phyloP scores from a whole-genome alignment of 2,329 filamentous ascomycete genomes.

The Pyrenochaeta sp. region DNA sequence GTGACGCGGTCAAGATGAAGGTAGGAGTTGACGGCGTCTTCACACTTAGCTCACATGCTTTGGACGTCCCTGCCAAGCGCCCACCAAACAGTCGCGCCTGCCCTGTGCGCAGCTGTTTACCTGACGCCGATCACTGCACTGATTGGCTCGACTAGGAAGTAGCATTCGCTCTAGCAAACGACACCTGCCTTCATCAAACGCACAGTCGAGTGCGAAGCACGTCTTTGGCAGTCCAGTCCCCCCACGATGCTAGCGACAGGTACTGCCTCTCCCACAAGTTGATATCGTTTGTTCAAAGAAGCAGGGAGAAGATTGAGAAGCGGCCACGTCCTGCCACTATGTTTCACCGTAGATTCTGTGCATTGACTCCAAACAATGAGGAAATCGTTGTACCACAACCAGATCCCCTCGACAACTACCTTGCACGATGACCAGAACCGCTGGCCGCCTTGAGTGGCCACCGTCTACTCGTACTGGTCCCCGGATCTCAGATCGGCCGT shows the following conservation, averaged over 20 bases:
- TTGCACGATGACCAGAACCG: neutral
- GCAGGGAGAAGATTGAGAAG: neutral
- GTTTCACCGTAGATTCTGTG: neutral
- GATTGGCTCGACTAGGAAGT: neutral
- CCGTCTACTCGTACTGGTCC: neutral
- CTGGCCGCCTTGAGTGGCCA: neutral
- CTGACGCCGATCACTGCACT: constrained; percentile 6
- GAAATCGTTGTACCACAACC: neutral
- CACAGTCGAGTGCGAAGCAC: neutral
- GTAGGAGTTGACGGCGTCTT: constrained; percentile 1
- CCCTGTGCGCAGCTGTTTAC: constrained; percentile 3
- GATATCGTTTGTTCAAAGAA: neutral
- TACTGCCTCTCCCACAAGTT: neutral
- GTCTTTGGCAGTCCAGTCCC: neutral
- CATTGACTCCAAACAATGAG: neutral
- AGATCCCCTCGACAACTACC: neutral
- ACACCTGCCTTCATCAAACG: neutral
- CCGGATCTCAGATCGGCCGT: neutral
- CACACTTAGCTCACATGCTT: neutral
- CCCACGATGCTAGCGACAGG: neutral
- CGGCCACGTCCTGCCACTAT: neutral
- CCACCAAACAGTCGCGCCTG: neutral
- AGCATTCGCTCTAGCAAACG: neutral
- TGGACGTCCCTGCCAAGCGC: constrained; percentile 4
- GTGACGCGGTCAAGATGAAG: constrained; percentile 5